Evolutionary conservation across 108 stramenopile genomes (phyloP), one percentile per base, ranked within the genome.

Genomic region (Nannochloropsis granulata): DNA sequence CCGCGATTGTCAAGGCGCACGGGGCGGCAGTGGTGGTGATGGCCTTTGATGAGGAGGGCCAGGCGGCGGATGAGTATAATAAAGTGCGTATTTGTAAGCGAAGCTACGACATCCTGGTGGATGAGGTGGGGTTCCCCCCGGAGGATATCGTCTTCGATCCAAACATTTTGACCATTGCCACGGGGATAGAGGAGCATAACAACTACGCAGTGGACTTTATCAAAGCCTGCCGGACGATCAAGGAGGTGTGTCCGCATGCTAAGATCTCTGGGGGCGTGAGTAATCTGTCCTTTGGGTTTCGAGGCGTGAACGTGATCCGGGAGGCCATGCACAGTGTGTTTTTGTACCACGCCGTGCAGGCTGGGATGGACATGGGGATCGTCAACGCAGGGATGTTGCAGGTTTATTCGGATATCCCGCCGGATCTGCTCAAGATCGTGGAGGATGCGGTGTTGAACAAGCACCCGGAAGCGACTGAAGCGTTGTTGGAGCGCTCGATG

Each of bases 331-430:
- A 99, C 91, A 93, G 96, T 78, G 96, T 98, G 34, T 99, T 99
- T 86, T 91, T 99, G 82, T 94, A 95, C 81, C 93, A 98, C 88
- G 96, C 95, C 12, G 83, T 92, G 82, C 91, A 97, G 82, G 93
- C 96, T 45, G 98, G 98, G 44, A 99, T 99, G 98, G 98, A 99
- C 92, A 95, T 99, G 82, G 98, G 98, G 84, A 99, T 99, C 87
- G 98, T 99, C 43, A 99, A 99, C 91, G 94, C 97, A 12, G 90
- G 94, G 43, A 96, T 97, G 88, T 93, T 99, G 93, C 83, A 97
- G 24, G 87, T 91, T 12, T 85, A 94, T 80, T 88, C 90, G 81
- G 95, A 97, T 83, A 92, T 99, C 26, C 94, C 96, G 79, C 87
- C 92, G 23, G 95, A 96, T 25, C 88, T 99, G 16, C 92, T 88